A percentile compares a stretch with the other conserved stretches of the same genome.
Conservation (phyloP, 805 yeast species). For the Teunomyces kruisii region DNA sequence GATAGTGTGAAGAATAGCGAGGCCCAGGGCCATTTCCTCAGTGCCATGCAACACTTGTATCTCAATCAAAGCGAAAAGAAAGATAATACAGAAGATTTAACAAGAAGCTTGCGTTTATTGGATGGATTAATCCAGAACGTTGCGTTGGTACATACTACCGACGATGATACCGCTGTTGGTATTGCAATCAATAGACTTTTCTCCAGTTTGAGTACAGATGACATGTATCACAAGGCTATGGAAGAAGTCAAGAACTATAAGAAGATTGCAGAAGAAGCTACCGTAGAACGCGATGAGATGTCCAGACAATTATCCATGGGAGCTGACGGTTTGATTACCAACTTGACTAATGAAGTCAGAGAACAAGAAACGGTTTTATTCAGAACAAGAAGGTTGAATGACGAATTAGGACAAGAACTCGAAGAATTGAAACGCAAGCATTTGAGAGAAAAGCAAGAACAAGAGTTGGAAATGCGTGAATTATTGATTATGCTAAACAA, state of each 20-base stretch:
- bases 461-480: conserved; percentile 75
- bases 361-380: conserved; percentile 62
- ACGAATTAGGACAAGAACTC: conserved; percentile 58
- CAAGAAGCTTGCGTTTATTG: conserved; percentile 58
- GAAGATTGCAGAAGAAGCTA: conserved; percentile 27
- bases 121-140: conserved; percentile 66
- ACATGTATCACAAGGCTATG: conserved; percentile 71
- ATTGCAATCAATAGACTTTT: conserved; percentile 73
- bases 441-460: conserved; percentile 68
- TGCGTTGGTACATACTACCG: conserved; percentile 50
- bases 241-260: conserved; percentile 20
- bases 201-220: conserved; percentile 79
- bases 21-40: conserved; percentile 57
- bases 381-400: conserved; percentile 60
- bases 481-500: conserved; percentile 59
- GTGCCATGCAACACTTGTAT: conserved; percentile 67
- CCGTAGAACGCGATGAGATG: conserved; percentile 51
- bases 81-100: conserved; percentile 42
- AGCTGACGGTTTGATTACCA: conserved; percentile 68
- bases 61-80: conserved; percentile 53
- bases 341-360: conserved; percentile 57
- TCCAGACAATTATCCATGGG: conserved; percentile 70
- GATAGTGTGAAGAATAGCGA: conserved; percentile 54
- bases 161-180: conserved; percentile 55
- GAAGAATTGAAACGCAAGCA: conserved; percentile 61